Percentiles rank a stretch among this genome's conserved stretches.
Conservation (phyloP, 108 stramenopile species). For the Nitzschia sp. region DNA sequence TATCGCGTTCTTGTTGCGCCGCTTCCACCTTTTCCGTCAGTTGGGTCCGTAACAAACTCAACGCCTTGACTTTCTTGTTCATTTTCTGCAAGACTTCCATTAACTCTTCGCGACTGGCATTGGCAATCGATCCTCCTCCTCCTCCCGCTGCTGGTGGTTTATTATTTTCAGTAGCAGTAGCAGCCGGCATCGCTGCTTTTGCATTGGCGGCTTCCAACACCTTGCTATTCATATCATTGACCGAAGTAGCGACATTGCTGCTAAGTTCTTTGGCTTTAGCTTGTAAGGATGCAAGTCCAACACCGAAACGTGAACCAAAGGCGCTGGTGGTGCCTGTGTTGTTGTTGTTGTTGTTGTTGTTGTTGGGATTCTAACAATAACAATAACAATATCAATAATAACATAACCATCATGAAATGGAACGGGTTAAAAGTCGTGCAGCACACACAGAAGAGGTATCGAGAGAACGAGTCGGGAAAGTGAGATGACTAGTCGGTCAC, state of each 20-base stretch:
- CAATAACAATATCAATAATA: no score
- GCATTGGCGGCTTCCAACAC: conserved; percentile 24
- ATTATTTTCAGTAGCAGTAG: not conserved
- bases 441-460: no score
- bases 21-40: conserved; percentile 57
- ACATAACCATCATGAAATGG: no score
- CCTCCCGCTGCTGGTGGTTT: not conserved
- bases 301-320: conserved; percentile 17
- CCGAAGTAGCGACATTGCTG: conserved; percentile 30
- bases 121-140: conserved; percentile 16
- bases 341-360: not conserved
- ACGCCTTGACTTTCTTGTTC: conserved; percentile 82
- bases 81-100: conserved; percentile 79
- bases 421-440: no score
- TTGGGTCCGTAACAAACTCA: conserved; percentile 50
- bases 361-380: not conserved
- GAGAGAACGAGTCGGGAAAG: no score
- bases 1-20: conserved; percentile 50
- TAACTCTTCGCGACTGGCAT: conserved; percentile 66
- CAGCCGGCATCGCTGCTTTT: not conserved
- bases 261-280: conserved; percentile 32
- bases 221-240: conserved; percentile 42
- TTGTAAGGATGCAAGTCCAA: conserved; percentile 29
- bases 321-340: not conserved
- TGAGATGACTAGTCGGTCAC: no score